These are phyloP conservation scores for Alternaria arbusti DNA, from an alignment of 2,329 filamentous ascomycete genomes.

Conservation along the genomic window DNA sequence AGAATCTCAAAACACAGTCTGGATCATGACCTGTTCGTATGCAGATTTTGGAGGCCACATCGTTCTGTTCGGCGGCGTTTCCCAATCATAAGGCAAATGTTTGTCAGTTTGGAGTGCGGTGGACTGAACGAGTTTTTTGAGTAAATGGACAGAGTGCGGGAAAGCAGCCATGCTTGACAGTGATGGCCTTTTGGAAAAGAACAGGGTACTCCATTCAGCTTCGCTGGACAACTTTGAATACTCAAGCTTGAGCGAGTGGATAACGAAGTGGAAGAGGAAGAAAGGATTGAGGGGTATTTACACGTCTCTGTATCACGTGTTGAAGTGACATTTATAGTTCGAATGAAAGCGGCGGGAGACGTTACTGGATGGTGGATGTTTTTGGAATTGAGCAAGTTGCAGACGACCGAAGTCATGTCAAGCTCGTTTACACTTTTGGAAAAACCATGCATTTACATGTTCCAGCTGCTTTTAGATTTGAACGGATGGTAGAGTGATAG, in stretches of 20 bases:
- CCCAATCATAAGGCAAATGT: not conserved
- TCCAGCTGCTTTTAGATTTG: not conserved
- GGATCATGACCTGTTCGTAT: no score
- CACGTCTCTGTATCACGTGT: no score
- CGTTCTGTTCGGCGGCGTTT: not conserved
- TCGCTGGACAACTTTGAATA: no score
- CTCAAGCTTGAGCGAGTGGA: not conserved
- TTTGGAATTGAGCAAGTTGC: not conserved
- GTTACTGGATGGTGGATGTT: no score
- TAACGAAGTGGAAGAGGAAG: not conserved
- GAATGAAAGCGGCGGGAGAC: no score
- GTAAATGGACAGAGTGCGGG: not conserved
- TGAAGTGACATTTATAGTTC: no score
- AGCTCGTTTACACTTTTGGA: not conserved
- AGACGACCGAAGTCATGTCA: not conserved
- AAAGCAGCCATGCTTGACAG: not conserved
- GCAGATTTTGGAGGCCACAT: not conserved
- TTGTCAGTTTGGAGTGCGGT: not conserved
- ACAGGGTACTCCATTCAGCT: no score
- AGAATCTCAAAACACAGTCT: no score
- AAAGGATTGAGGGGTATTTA: not conserved
- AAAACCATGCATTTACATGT: not conserved
- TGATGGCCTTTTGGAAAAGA: not conserved
- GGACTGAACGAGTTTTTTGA: not conserved
- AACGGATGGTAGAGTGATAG: rapidly evolving